Percentiles rank a stretch among this genome's conserved stretches.
Evolutionary conservation across 805 yeast species (phyloP).

Genomic region (Hemisphaericaspora nanyangensis): DNA sequence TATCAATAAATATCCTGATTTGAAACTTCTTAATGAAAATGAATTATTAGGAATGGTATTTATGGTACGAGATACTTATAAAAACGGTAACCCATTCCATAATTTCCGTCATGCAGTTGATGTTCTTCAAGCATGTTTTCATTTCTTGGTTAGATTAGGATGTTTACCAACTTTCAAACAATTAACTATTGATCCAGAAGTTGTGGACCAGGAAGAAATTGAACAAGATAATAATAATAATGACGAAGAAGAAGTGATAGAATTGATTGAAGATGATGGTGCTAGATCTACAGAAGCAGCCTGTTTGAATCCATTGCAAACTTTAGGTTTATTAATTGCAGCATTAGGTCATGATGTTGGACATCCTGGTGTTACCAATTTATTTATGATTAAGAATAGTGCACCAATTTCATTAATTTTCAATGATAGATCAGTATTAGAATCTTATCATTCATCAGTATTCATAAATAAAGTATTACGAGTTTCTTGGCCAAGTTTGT

Average conservation of each 20-base stretch:
- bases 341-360: slow-evolving; percentile 95
- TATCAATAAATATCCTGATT: slow-evolving; percentile 7
- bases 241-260: not conserved
- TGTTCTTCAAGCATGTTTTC: slow-evolving; percentile 86
- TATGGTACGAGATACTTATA: slow-evolving; percentile 72
- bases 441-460: slow-evolving; percentile 72
- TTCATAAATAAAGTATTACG: slow-evolving; percentile 42
- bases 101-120: slow-evolving; percentile 95
- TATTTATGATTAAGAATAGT: slow-evolving; percentile 52
- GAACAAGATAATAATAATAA: slow-evolving; percentile 2
- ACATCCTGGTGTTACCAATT: slow-evolving; percentile 94
- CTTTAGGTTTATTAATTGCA: slow-evolving; percentile 64
- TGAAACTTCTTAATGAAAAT: slow-evolving; percentile 25
- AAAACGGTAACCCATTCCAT: slow-evolving; percentile 86
- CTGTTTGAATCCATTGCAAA: slow-evolving; percentile 38
- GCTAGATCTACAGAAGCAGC: not conserved
- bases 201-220: slow-evolving; percentile 16
- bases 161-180: slow-evolving; percentile 38
- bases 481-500: slow-evolving; percentile 35
- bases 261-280: not conserved
- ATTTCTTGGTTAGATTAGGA: slow-evolving; percentile 45
- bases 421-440: slow-evolving; percentile 68
- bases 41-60: slow-evolving; percentile 57
- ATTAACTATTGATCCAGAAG: slow-evolving; percentile 27
- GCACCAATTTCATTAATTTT: slow-evolving; percentile 65